phyloP scores from a whole-genome alignment of 768 basidiomycete genomes.

The Mycena maculata region DNA sequence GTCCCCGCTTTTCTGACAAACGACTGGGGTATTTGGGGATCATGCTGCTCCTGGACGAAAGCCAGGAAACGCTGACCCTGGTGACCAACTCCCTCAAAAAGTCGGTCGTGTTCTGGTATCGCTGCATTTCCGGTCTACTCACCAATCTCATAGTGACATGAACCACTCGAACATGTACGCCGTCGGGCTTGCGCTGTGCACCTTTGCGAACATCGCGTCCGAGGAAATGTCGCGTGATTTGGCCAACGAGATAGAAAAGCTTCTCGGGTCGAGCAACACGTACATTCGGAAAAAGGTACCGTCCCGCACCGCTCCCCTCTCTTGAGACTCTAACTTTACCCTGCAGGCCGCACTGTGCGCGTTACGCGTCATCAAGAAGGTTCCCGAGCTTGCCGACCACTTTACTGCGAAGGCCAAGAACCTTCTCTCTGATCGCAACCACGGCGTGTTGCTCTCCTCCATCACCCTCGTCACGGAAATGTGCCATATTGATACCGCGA shows the following conservation, averaged over 20 bases:
- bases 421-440: conserved; percentile 94
- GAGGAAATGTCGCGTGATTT: conserved; percentile 99
- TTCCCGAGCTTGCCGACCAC: conserved; percentile 95
- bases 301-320: conserved; percentile 4
- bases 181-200: conserved; percentile 95
- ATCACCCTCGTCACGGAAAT: conserved; percentile 96
- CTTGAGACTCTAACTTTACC: conserved; percentile 20
- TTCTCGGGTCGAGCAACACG: conserved; percentile 96
- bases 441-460: conserved; percentile 94
- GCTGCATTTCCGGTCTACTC: conserved; percentile 25
- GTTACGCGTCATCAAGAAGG: conserved; percentile 92
- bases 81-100: conserved; percentile 99
- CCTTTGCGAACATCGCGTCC: conserved; percentile 98
- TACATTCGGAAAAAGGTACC: conserved; percentile 98
- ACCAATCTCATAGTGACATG: conserved; percentile 83
- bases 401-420: conserved; percentile 90
- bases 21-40: conserved; percentile 96
- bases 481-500: conserved; percentile 80
- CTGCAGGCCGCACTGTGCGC: conserved; percentile 93
- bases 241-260: conserved; percentile 97
- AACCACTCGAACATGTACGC: conserved; percentile 99
- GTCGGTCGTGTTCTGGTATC: conserved; percentile 56
- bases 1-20: conserved; percentile 96
- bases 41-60: conserved; percentile 97
- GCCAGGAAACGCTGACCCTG: conserved; percentile 95